These are phyloP conservation scores for Trapa incisa DNA, from an alignment of 345 rosid genomes.

Conservation along the genomic window DNA sequence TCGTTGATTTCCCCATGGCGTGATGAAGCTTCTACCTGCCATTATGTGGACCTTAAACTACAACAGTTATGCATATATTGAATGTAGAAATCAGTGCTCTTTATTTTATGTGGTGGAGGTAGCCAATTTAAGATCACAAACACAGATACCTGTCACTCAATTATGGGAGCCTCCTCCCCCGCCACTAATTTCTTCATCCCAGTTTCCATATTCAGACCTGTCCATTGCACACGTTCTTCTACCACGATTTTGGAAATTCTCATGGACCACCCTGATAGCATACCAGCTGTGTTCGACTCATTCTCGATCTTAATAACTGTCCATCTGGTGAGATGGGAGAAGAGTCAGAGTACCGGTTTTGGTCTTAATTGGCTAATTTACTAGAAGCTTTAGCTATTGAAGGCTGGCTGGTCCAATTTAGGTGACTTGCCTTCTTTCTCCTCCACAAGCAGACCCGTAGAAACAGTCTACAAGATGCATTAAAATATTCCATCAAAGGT, in stretches of 20 bases:
- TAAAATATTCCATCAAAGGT: background rate
- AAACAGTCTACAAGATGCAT: background rate
- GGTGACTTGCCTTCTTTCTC: background rate
- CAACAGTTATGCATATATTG: background rate
- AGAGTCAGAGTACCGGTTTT: no score
- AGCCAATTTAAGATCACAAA: background rate
- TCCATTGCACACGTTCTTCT: no score
- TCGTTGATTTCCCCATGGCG: background rate
- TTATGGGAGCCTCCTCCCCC: background rate
- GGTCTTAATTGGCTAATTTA: background rate
- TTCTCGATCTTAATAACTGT: no score
- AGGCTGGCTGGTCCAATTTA: background rate
- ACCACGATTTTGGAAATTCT: no score
- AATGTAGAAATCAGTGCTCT: background rate
- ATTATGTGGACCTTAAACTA: background rate
- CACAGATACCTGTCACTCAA: background rate
- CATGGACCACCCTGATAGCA: no score
- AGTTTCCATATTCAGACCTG: no score
- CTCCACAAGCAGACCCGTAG: background rate
- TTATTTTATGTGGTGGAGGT: background rate
- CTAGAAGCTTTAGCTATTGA: background rate
- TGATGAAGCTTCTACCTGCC: background rate
- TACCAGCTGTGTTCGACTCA: no score
- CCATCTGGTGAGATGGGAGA: no score
- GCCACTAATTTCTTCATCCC: no score